A percentile compares a stretch with the other conserved stretches of the same genome.
Conservation (phyloP, 2,329 filamentous ascomycete species). For the Fusarium avenaceum region DNA sequence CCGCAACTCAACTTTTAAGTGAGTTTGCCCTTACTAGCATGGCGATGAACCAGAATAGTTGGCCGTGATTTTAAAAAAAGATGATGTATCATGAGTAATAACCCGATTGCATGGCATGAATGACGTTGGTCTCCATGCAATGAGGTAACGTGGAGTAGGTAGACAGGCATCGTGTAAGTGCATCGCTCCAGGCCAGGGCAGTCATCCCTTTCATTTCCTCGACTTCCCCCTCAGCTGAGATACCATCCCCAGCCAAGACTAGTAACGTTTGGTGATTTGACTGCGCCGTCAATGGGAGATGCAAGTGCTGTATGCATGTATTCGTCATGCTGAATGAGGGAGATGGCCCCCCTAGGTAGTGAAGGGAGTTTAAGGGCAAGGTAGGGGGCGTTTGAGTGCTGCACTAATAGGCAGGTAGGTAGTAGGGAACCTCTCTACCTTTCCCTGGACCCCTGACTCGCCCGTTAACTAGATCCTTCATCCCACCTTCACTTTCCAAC, state of each 20-base stretch:
- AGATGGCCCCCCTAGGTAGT: constrained; percentile 18
- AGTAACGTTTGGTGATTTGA: constrained; percentile 24
- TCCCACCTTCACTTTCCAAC: constrained; percentile 41
- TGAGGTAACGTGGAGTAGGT: constrained; percentile 1
- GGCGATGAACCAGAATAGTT: background rate
- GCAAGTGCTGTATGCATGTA: background rate
- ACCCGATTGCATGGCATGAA: constrained; percentile 6
- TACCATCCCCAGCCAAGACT: constrained; percentile 18
- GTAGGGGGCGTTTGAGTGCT: constrained; percentile 14
- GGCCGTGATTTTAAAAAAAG: background rate
- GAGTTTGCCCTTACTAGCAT: background rate
- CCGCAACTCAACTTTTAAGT: constrained; percentile 8
- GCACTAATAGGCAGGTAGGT: constrained; percentile 31
- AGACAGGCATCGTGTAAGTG: constrained; percentile 19
- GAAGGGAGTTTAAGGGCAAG: constrained; percentile 17
- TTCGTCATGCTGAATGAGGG: constrained; percentile 20
- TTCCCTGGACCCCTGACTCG: constrained; percentile 32
- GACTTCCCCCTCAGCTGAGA: constrained; percentile 13
- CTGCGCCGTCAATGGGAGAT: constrained; percentile 28
- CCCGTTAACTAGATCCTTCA: constrained; percentile 22
- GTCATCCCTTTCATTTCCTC: constrained; percentile 48
- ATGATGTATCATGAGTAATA: background rate
- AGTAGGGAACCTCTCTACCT: no score
- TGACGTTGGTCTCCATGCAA: background rate
- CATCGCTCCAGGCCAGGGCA: constrained; percentile 34